These are phyloP conservation scores for Lecanicillium sp. DNA, from an alignment of 2,329 filamentous ascomycete species.

Conservation along the genomic window DNA sequence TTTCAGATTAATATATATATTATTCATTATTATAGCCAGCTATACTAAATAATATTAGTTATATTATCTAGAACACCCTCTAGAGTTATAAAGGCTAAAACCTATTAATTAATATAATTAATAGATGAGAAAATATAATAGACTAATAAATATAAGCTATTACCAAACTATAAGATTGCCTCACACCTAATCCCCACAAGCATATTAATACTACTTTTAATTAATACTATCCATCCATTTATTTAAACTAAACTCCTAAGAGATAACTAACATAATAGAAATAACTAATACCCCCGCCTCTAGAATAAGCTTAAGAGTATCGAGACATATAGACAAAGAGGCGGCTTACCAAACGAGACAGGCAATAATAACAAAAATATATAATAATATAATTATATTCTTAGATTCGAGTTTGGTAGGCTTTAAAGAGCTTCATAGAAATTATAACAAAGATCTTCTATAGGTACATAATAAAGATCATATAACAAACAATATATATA, in stretches of 20 bases:
- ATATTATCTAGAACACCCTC: slow-evolving; percentile 7
- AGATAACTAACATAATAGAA: background rate
- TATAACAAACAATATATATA: too few species aligned
- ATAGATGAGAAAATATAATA: slow-evolving; percentile 10
- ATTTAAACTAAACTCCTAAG: too few species aligned
- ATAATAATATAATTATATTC: background rate
- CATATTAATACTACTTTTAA: slow-evolving; percentile 1
- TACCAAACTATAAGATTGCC: slow-evolving; percentile 9
- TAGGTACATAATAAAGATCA: too few species aligned
- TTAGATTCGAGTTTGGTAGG: background rate
- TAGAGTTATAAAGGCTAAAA: slow-evolving; percentile 6
- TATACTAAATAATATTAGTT: slow-evolving; percentile 10
- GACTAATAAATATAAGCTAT: slow-evolving; percentile 9
- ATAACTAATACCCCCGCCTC: background rate
- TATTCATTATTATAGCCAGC: background rate
- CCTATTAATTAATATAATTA: slow-evolving; percentile 5
- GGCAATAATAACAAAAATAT: background rate
- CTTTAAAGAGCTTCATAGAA: too few species aligned
- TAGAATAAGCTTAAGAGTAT: background rate
- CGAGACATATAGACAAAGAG: background rate
- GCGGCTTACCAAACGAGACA: background rate
- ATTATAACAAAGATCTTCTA: too few species aligned
- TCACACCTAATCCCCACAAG: slow-evolving; percentile 8
- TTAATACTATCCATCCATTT: background rate
- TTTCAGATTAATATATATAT: slow-evolving; percentile 6